Evolutionary conservation across 192 early-diverging fungal genomes (phyloP), one percentile per base, ranked within the genome.

Genomic region (Allomyces javanicus): DNA sequence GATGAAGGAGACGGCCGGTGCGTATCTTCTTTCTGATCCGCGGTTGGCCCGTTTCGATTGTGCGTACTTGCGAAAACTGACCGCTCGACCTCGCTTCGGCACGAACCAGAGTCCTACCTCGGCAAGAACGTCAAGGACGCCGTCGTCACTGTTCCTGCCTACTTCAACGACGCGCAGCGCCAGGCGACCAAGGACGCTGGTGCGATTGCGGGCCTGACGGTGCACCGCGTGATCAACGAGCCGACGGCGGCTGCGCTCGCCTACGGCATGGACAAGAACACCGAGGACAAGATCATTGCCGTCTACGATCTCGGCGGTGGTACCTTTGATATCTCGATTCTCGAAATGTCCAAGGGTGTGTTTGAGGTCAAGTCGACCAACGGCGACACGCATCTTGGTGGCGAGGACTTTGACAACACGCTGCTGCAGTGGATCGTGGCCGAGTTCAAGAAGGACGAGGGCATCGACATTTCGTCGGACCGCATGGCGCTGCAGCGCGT

Each of bases 361-460:
- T 97, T 97, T 68, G 94, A 97, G 76, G 94, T 97, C 74, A 94
- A 94, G 81, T 93, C 91, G 45, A 97, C 94, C 70, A 94, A 94
- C 72, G 94, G 94, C 69, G 92, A 97, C 77, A 97, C 94, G 5
- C 83, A 84, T 27, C 75, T 89, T 11, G 87, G 87, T 72, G 87
- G 87, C 65, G 87, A 89, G 73, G 87, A 86, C 71, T 86, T 85
- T 73, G 86, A 88, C 70, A 83, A 77, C 26, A 69, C 72, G 67
- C 72, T 96, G 40, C 89, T 96, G 70, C 74, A 78, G 65, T 79
- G 84, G 77, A 81, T 97, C 62, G 83, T 88, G 65, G 84, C 85
- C 64, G 78, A 88, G 67, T 98, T 95, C 84, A 91, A 93, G 81
- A 92, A 94, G 73, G 90, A 94, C 67, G 81, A 85, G 63, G 85